Conservation (phyloP, 164 flowering plant species). For the Stephania cephalantha region DNA sequence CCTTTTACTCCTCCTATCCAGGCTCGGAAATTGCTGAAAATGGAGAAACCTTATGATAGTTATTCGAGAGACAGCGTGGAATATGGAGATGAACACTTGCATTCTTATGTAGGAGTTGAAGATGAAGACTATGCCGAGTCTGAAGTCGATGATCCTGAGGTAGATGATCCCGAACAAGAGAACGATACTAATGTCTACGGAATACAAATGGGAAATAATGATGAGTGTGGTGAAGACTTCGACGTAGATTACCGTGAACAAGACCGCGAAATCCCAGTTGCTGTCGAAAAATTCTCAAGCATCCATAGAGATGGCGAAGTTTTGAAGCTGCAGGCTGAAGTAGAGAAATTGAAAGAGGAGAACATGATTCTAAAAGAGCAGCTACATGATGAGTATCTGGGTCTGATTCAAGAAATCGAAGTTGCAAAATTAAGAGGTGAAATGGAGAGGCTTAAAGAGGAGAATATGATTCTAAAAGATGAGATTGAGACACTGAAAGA, state of each 20-base stretch:
- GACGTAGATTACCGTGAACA: constrained; percentile 55
- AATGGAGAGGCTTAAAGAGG: too few species aligned
- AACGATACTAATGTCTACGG: constrained; percentile 18
- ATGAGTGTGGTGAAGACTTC: constrained; percentile 21
- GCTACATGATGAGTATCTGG: neutral
- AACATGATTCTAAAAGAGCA: constrained; percentile 30
- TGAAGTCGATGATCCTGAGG: constrained; percentile 51
- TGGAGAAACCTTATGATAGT: constrained; percentile 24
- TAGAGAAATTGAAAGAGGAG: constrained; percentile 50
- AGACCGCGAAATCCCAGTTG: constrained; percentile 31
- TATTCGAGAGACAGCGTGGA: constrained; percentile 44
- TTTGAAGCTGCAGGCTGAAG: constrained; percentile 47
- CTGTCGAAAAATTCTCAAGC: neutral
- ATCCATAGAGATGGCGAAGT: constrained; percentile 22
- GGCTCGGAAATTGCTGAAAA: constrained; percentile 20
- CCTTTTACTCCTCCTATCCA: constrained; percentile 35
- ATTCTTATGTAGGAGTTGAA: constrained; percentile 16
- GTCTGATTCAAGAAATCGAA: neutral
- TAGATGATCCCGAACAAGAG: constrained; percentile 27
- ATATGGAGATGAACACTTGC: constrained; percentile 42
- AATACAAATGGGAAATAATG: neutral
- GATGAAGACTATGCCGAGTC: constrained; percentile 40
- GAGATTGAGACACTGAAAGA: too few species aligned
- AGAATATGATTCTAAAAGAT: too few species aligned
- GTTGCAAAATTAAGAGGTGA: constrained; percentile 8